phyloP scores from a whole-genome alignment of 2,329 filamentous ascomycete species.

The Pseudocercospora ulei region DNA sequence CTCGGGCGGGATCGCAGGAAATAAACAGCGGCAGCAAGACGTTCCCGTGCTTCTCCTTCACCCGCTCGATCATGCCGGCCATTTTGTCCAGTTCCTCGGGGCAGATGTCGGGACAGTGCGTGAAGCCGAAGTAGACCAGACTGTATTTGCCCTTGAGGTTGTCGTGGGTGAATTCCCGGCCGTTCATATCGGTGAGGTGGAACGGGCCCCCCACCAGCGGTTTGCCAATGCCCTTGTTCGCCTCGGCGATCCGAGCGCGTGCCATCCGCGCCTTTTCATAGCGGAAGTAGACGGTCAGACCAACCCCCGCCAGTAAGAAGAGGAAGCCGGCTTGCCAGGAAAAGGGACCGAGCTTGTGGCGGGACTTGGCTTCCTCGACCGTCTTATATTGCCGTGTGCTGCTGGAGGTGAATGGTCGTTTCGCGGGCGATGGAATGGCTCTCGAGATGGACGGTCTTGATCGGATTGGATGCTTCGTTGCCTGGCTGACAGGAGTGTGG shows the following conservation, averaged over 20 bases:
- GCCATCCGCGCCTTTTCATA: constrained; percentile 87
- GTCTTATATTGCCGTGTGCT: constrained; percentile 34
- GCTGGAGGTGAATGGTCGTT: constrained; percentile 24
- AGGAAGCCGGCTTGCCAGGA: constrained; percentile 82
- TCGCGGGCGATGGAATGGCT: neutral
- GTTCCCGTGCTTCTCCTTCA: constrained; percentile 42
- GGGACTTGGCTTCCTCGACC: constrained; percentile 40
- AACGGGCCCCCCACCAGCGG: constrained; percentile 91
- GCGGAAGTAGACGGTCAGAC: constrained; percentile 82
- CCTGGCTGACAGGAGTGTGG: constrained; percentile 20
- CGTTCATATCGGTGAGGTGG: constrained; percentile 69
- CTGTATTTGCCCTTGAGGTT: constrained; percentile 80
- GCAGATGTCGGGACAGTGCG: constrained; percentile 96
- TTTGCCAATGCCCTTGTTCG: constrained; percentile 81
- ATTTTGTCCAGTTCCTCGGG: constrained; percentile 99
- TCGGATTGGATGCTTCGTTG: constrained; percentile 25
- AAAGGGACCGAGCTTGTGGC: constrained; percentile 56
- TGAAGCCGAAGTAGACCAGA: constrained; percentile 95
- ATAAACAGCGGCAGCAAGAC: constrained; percentile 71
- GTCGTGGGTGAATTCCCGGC: constrained; percentile 63
- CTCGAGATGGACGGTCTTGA: constrained; percentile 19
- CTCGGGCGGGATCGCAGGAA: constrained; percentile 86
- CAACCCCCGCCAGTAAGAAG: constrained; percentile 68
- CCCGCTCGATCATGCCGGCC: constrained; percentile 80
- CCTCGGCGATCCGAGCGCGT: constrained; percentile 76